Percentiles rank a stretch among this genome's conserved stretches.
These are phyloP conservation scores for Wickerhamiella spandovensis DNA, from an alignment of 805 yeast genomes.

Conservation along the genomic window DNA sequence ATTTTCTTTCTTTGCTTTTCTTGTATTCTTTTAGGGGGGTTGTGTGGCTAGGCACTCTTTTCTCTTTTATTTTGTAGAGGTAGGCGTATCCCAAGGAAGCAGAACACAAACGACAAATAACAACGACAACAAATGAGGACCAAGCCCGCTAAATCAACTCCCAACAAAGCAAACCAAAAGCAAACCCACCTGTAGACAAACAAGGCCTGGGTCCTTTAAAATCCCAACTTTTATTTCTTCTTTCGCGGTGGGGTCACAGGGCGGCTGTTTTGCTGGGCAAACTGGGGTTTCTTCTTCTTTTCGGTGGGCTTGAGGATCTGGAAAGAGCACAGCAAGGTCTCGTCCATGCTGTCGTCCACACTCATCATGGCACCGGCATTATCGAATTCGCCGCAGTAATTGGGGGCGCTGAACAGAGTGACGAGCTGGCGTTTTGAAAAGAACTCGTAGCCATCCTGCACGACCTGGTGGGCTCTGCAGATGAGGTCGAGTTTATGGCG, in stretches of 20 bases:
- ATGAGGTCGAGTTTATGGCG: slow-evolving; percentile 96
- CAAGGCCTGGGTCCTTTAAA: not conserved
- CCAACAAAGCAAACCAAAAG: not conserved
- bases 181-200: not conserved
- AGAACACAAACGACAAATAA: not conserved
- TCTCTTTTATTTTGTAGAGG: not conserved
- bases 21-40: no score
- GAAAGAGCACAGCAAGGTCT: slow-evolving; percentile 86
- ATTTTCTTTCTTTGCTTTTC: no score
- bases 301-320: slow-evolving; percentile 92
- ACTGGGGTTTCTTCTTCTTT: slow-evolving; percentile 55
- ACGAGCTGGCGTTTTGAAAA: slow-evolving; percentile 92
- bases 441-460: slow-evolving; percentile 97
- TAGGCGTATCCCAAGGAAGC: not conserved
- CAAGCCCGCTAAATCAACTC: no score
- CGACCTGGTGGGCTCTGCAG: slow-evolving; percentile 98
- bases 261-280: slow-evolving; percentile 31
- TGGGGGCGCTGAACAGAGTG: slow-evolving; percentile 91
- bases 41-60: not conserved
- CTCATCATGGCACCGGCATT: slow-evolving; percentile 99
- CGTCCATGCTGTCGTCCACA: slow-evolving; percentile 49
- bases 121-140: not conserved
- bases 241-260: slow-evolving; percentile 50
- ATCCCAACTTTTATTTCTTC: slow-evolving; percentile 16
- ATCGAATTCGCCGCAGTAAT: slow-evolving; percentile 97